Percentiles rank a stretch among this genome's conserved stretches.
These are phyloP conservation scores for Speleostelium caveatum DNA, from an alignment of 78 protist genomes.

Conservation along the genomic window DNA sequence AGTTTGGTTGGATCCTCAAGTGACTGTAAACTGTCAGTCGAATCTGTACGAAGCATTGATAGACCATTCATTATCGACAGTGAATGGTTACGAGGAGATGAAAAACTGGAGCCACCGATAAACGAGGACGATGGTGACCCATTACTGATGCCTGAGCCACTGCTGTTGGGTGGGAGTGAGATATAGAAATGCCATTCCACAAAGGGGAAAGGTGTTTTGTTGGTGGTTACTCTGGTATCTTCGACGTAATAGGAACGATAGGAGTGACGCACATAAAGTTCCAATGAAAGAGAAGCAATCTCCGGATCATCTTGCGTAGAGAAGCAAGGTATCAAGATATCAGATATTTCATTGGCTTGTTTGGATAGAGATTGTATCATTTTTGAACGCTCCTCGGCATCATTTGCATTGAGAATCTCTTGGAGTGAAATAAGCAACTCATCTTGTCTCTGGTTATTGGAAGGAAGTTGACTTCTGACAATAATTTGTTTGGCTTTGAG, in stretches of 20 bases:
- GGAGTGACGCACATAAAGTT: slow-evolving; percentile 55
- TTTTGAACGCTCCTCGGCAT: slow-evolving; percentile 19
- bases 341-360: slow-evolving; percentile 45
- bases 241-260: slow-evolving; percentile 71
- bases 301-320: neutral
- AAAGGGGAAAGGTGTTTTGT: neutral
- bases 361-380: slow-evolving; percentile 14
- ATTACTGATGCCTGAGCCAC: neutral
- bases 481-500: slow-evolving; percentile 49
- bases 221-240: slow-evolving; percentile 13
- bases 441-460: slow-evolving; percentile 25
- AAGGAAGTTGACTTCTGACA: slow-evolving; percentile 55
- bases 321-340: slow-evolving; percentile 53
- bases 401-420: neutral
- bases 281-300: slow-evolving; percentile 34
- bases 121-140: slow-evolving; percentile 8
- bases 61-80: slow-evolving; percentile 51
- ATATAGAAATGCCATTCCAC: slow-evolving; percentile 73
- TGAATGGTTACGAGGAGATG: slow-evolving; percentile 19
- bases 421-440: slow-evolving; percentile 11
- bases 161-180: slow-evolving; percentile 10
- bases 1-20: slow-evolving; percentile 54
- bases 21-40: slow-evolving; percentile 27
- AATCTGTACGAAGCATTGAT: slow-evolving; percentile 65
- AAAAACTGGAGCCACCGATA: neutral